Base-by-base conservation (phyloP, 129 eudicot species). In the Tagetes erecta region DNA sequence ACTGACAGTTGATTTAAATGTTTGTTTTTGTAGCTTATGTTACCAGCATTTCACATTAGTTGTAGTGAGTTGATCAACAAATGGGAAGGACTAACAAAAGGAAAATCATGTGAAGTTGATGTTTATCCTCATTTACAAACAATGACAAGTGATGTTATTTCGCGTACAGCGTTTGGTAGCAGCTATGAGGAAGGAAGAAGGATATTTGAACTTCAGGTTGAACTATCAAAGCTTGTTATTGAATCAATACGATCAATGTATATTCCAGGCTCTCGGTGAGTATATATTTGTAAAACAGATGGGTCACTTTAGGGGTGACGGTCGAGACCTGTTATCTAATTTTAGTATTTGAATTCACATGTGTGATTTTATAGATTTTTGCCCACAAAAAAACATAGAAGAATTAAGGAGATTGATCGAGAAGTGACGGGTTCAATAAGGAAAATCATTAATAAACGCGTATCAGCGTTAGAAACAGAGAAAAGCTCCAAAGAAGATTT, bases 161-260 rank as follows among this genome's bases (percentile, higher is more conserved):
- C 78, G 47, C 69, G 78, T 1, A 58, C 68, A 11, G 68, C 77
- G 13, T 72, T 72, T 45, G 77, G 76, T 52, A 71, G 76, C 34
- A 51, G 42, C 78, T 59, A 62, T n/a, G 57, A 72, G 31, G 79
- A 75, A 64, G 79, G 79, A 64, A 50, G 72, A 64, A 64, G 42
- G n/a, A 75, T 75, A 49, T 75, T 75, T 75, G 79, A 75, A 27
- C 72, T 64, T 64, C 72, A 75, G 38, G 8, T 51, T 13, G 67
- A 76, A 76, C 58, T 10, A 55, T 67, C 46, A 30, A 42, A 5
- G 27, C 52, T 76, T n/a, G 47, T 67, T 9, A 4, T 66, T 1
- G 11, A 53, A 39, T 36, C 80, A 36, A 9, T 44, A 52, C 73
- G 40, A 14, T 75, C 80, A 6, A 30, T 67, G 6, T 75, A 75